Base-by-base conservation (phyloP, 257 asterid species). In the Penstemon newberryi region DNA sequence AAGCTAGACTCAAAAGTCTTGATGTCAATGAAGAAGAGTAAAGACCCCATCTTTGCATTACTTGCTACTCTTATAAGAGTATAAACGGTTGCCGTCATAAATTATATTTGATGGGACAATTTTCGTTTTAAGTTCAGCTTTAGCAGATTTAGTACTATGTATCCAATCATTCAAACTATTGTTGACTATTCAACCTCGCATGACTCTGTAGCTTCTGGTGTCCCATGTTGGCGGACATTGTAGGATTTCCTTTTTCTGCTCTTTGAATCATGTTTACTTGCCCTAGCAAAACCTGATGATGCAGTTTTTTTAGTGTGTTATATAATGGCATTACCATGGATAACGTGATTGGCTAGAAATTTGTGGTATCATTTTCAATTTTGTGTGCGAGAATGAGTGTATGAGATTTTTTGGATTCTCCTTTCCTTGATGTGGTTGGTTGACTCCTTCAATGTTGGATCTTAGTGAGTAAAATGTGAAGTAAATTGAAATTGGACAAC, bases 1-100 rank as follows among this genome's bases (percentile, higher is more conserved):
- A 78, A 81, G 80, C 81, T 8, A 83, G 80, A 70, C 93, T 93
- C 61, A 80, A 80, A 70, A 93, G 73, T 18, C 96, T 93, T 47
- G 89, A 75, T 56, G 96, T 90, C 67, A 83, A 82, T 55, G 56
- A 77, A 73, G 87, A 81, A 9, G 85, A 79, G 43, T 73, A 55
- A 71, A 63, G 61, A 73, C 41, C 44, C 45, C 55, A 0, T 53
- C 50, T 76, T 65, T 59, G 42, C 1, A 39, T 13, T 52, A 72
- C 8, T 70, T 44, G 77, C 51, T 45, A 18, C 15, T 33, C 58
- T 65, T 67, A 69, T 52, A 15, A 15, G 18, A 15, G 72, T 63
- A 15, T 62, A 70, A 66, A 60, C 58, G 63, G 70, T 64, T 65
- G 61, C 60, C 66, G 55, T 79, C 52, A 46, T 53, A 61, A 55